Conservation (phyloP, 345 rosid genomes). For the Salix dunnii region DNA sequence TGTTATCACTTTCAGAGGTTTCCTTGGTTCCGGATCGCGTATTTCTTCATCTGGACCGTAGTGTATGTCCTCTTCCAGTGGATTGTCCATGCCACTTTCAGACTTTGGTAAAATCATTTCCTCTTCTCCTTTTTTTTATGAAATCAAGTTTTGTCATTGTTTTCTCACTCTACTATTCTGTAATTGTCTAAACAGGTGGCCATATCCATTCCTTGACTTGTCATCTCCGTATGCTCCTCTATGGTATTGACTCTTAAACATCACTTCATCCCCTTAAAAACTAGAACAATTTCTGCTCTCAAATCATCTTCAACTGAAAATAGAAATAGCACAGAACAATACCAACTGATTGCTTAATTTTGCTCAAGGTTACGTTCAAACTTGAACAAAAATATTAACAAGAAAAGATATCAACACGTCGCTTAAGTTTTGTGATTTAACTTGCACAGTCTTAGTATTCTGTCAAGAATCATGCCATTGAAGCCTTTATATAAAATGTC, state of each 20-base stretch:
- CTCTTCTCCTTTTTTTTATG: neutral
- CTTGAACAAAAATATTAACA: neutral
- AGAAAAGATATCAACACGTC: neutral
- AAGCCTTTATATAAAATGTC: neutral
- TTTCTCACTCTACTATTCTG: neutral
- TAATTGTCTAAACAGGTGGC: conserved; percentile 68
- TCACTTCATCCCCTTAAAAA: neutral
- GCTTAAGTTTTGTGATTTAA: neutral
- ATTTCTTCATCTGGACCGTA: conserved; percentile 84
- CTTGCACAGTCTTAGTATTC: neutral
- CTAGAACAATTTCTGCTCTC: too few species aligned
- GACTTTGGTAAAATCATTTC: conserved; percentile 47
- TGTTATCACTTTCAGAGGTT: conserved; percentile 52
- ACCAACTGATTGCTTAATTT: neutral
- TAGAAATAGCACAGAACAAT: too few species aligned
- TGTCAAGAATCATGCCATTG: neutral
- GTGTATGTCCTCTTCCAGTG: conserved; percentile 80
- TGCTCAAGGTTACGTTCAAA: neutral
- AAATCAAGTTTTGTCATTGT: neutral
- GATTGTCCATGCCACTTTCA: conserved; percentile 68
- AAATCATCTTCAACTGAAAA: too few species aligned
- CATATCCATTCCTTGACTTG: conserved; percentile 90
- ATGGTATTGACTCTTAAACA: conserved; percentile 47
- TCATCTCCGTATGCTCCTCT: conserved; percentile 81
- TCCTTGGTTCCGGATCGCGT: conserved; percentile 83